Conservation (phyloP, 2,329 filamentous ascomycete species). For the Fusarium proliferatum region DNA sequence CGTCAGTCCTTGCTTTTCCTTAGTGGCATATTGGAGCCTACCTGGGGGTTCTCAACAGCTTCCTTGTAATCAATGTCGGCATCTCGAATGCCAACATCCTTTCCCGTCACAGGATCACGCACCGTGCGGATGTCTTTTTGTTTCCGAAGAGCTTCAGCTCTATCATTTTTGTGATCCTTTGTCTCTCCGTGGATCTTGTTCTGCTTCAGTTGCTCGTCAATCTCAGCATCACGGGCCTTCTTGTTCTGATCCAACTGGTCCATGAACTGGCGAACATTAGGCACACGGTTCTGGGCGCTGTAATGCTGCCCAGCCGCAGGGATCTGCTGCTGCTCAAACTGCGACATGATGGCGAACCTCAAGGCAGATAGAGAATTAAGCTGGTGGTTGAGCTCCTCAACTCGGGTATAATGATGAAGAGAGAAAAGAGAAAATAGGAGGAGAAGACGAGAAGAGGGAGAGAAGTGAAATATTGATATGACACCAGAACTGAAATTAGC, state of each 20-base stretch:
- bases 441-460: conserved; percentile 1
- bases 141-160: conserved; percentile 47
- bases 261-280: conserved; percentile 87
- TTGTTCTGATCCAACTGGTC: conserved; percentile 83
- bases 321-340: conserved; percentile 53
- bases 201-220: conserved; percentile 67
- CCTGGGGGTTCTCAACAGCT: conserved; percentile 76
- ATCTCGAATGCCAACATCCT: conserved; percentile 87
- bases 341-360: conserved; percentile 47
- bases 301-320: conserved; percentile 74
- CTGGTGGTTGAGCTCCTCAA: conserved; percentile 19
- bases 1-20: neutral
- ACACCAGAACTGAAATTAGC: conserved; percentile 21
- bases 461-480: conserved; percentile 25
- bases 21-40: conserved; percentile 48
- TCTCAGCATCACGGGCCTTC: conserved; percentile 75
- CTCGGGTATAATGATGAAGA: conserved; percentile 1
- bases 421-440: neutral
- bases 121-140: conserved; percentile 73
- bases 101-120: conserved; percentile 89
- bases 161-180: conserved; percentile 55
- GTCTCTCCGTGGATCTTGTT: conserved; percentile 53
- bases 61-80: conserved; percentile 76
- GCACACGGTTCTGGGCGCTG: conserved; percentile 84
- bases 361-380: conserved; percentile 5